phyloP scores from a whole-genome alignment of 148 eudicot genomes.

The Vaccinium macrocarpon region DNA sequence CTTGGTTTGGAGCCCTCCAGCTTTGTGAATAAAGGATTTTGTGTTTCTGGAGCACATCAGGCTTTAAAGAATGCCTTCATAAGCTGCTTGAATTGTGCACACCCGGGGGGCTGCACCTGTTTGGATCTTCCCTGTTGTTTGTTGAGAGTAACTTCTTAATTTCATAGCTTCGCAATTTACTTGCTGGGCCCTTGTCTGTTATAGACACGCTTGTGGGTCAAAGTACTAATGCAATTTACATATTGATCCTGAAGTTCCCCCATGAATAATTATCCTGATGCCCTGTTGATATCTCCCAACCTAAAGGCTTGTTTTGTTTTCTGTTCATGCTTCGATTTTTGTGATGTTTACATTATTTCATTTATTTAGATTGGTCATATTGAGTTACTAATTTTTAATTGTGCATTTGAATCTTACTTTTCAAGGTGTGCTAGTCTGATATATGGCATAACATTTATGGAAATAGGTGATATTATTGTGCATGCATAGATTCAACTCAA shows the following conservation, averaged over 20 bases:
- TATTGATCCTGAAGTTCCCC: not conserved
- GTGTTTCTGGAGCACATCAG: too few relatives aligned
- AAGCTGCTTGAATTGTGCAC: slow-evolving; percentile 74
- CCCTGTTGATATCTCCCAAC: not conserved
- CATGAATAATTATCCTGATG: too few relatives aligned
- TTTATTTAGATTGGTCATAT: not conserved
- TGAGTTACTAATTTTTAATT: not conserved
- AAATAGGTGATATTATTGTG: not conserved
- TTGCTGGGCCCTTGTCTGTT: not conserved
- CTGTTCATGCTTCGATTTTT: not conserved
- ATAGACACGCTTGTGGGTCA: not conserved
- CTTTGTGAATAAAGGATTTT: too few relatives aligned
- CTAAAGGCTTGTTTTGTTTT: not conserved
- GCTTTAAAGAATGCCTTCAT: slow-evolving; percentile 70
- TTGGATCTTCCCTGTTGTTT: slow-evolving; percentile 12
- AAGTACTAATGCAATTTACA: not conserved
- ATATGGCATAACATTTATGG: not conserved
- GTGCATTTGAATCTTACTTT: not conserved
- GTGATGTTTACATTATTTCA: not conserved
- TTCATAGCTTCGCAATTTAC: not conserved
- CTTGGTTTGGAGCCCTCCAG: too few relatives aligned
- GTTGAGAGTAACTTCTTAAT: not conserved
- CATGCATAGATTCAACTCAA: too few relatives aligned
- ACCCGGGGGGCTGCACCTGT: slow-evolving; percentile 94
- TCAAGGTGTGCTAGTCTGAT: not conserved